Evolutionary conservation across 805 yeast species (phyloP), one percentile per base, ranked within the genome.

Genomic region (Babjeviella inositovora): DNA sequence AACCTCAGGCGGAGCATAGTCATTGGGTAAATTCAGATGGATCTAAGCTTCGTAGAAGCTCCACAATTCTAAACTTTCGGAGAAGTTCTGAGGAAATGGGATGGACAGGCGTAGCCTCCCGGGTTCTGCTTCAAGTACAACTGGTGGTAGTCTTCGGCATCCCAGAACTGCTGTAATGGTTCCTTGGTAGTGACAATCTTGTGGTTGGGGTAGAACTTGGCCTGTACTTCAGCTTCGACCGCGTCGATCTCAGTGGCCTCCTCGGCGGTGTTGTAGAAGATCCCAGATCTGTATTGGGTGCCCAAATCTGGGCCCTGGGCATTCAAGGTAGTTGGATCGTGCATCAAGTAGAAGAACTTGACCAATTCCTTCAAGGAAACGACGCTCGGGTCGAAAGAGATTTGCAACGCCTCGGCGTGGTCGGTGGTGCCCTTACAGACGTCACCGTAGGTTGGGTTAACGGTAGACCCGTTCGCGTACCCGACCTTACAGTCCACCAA

Each of bases 91-190:
- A 80, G 43, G 35, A 62, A 84, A 41, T 87, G 97, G 4, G 87
- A 70, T 11, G 94, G 87, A 44, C 97, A 87, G 28, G 77, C 80
- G 45, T 85, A 82, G 5, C 96, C 96, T 4, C 53, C 47, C 3
- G 95, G 93, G 43, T 87, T 82, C 38, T 68, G 70, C 27, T 62
- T 60, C 37, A 87, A 56, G 45, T 90, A 87, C 30, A 61, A 40
- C 44, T 87, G 97, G 45, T 87, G 98, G 45, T 85, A 87, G 17
- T 72, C 85, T 48, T 87, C 98, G n/a, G 96, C 97, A 42, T 85
- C 95, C 55, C 72, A 75, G 60, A 80, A 90, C 28, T 56, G 57
- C 23, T 54, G 43, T 21, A 82, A 60, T 6, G 79, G 75, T 39
- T 68, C 76, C 24, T 85, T 65, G 21, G 50, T 51, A 1, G 97